phyloP scores from a whole-genome alignment of 306 rosid genomes.

The Castanopsis chinensis region DNA sequence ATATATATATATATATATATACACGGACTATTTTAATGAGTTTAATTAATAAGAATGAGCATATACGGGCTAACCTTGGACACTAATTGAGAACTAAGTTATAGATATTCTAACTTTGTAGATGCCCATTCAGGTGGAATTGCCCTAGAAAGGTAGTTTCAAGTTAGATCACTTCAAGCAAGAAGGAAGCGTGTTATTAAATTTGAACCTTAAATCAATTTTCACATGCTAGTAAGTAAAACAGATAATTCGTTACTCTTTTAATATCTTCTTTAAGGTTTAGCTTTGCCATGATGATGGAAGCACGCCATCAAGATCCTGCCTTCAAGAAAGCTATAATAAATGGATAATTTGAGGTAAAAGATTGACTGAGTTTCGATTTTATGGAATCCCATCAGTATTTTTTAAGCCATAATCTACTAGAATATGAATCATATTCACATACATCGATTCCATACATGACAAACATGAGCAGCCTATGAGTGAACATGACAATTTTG shows the following conservation, averaged over 20 bases:
- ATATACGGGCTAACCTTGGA: not conserved
- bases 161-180: conserved; percentile 1
- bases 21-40: not conserved
- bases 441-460: no score
- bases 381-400: no score
- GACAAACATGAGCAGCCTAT: no score
- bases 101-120: conserved; percentile 16
- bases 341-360: not conserved
- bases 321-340: not conserved
- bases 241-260: not conserved
- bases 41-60: not conserved
- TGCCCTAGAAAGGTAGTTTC: conserved; percentile 18
- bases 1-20: not conserved
- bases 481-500: no score
- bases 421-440: no score
- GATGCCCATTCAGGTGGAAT: conserved; percentile 26
- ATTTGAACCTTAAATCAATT: not conserved
- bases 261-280: conserved; percentile 11
- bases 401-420: no score
- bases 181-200: not conserved
- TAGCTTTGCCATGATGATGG: conserved; percentile 16
- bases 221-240: not conserved
- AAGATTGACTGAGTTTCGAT: no score
- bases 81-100: not conserved
- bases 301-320: conserved; percentile 34